Base-by-base conservation (phyloP, 2,329 filamentous ascomycete species). In the Verticillium nubilum region DNA sequence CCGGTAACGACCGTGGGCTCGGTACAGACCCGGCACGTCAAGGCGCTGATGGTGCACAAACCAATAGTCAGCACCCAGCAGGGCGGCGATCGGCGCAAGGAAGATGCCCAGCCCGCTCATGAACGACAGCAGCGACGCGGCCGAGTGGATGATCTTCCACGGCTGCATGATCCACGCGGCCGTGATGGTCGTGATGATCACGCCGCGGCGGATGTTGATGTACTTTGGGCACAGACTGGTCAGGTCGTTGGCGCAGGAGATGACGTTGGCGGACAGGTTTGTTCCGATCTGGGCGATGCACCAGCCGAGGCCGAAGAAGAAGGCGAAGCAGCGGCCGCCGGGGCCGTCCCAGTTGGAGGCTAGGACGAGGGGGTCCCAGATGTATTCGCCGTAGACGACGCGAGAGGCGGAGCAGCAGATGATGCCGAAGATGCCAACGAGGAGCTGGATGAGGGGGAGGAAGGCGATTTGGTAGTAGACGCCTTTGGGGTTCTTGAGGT, bases 61-160 rank as follows among this genome's bases (percentile, higher is more conserved):
- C 82, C 84, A 87, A 66, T 82, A 88, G 64, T 88, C 86, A 13
- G 78, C 77, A 0, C 80, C 74, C 73, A 87, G 80, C 63, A 88
- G 84, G 0, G 80, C 80, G 0, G 84, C 83, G 60, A 89, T 85
- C 0, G 86, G 86, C 0, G 83, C 86, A 0, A 89, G 74, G 71
- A 90, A 89, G 42, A 89, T 78, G 54, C 73, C 67, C 60, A 75
- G 68, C 0, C 86, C 86, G 52, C 80, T 78, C 80, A 91, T 87
- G 72, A 90, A 90, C 52, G 81, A 79, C 3, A 88, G 72, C 64
- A 89, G 84, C 1, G 80, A 84, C 2, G 72, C 68, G 2, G 86
- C 86, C 0, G 81, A 85, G 33, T 70, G 76, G 19, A 88, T 74
- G 60, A 89, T 88, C 72, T 87, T 87, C 86, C 86, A 88, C 1